Evolutionary conservation across 164 flowering plant genomes (phyloP).

Genomic region (Platanus orientalis): DNA sequence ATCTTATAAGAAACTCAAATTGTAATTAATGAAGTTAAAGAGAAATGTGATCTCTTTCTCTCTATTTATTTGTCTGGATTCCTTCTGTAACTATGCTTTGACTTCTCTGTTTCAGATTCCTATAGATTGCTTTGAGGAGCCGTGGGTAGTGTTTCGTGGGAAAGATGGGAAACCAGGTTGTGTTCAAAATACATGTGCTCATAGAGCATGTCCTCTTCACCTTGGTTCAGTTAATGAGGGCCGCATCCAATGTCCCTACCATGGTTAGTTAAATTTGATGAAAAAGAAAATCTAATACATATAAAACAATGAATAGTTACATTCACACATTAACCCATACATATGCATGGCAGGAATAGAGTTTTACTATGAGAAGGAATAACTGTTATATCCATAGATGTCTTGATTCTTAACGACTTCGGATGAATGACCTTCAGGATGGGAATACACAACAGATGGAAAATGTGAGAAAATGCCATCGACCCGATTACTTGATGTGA

Average conservation of each 20-base stretch:
- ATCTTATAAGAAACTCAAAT: no score
- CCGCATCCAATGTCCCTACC: constrained; percentile 93
- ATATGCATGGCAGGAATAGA: no score
- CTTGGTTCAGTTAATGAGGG: constrained; percentile 95
- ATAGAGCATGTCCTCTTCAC: constrained; percentile 96
- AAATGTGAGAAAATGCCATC: constrained; percentile 99
- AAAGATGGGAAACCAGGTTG: constrained; percentile 95
- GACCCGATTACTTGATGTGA: constrained; percentile 56
- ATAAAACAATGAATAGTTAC: background rate
- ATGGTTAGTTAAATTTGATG: constrained; percentile 53
- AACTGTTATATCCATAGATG: background rate
- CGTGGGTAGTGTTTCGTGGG: constrained; percentile 94
- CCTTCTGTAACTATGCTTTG: background rate
- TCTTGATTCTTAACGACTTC: background rate
- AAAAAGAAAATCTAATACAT: no score
- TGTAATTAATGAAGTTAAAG: no score
- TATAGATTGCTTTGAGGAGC: constrained; percentile 90
- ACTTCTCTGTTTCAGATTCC: constrained; percentile 57
- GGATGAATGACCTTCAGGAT: constrained; percentile 44
- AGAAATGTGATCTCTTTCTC: no score
- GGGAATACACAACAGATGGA: constrained; percentile 97
- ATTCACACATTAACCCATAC: no score
- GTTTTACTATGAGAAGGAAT: background rate
- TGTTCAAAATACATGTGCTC: constrained; percentile 94
- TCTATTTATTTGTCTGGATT: background rate